Evolutionary conservation across 805 yeast genomes (phyloP), one percentile per base, ranked within the genome.

Genomic region (Kazachstania viticola): DNA sequence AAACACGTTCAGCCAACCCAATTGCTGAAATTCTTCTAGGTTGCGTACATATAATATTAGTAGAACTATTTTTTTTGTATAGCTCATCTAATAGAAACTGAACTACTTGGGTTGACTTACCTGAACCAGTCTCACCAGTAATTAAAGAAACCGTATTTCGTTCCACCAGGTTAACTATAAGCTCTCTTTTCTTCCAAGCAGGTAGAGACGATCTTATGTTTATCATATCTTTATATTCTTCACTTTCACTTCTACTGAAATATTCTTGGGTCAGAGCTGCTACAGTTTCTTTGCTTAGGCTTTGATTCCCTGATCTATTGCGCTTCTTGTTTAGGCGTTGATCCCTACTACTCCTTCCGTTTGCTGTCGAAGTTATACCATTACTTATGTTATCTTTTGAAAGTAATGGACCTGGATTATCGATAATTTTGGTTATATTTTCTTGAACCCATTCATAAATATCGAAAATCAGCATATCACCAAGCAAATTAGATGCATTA

Each of bases 111-210:
- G 98, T 88, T 1, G 95, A 83, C 49, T 88, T 88, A 44, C 97
- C 97, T 1, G 96, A 87, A 45, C 97, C 97, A 0, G 97, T 88
- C 53, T 91, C 98, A 52, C 97, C 98, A 2, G 97, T 88, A 23
- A 88, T 69, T 21, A 88, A 29, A 1, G 81, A 74, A 4, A 84
- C 79, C 39, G 72, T 72, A 48, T 80, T 70, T 0, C 61, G 38
- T 18, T 65, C 62, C 4, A 88, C 72, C 4, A 74, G 58, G 0
- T 68, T 45, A 2, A 81, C 65, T 25, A 88, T 63, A 5, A 69
- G 64, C 0, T 67, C 56, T 32, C 62, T 66, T 48, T 76, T 79
- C 11, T 61, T 52, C 94, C 94, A 88, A 0, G 97, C 97, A 0
- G 98, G 97, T 21, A 88, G 58, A 7, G 55, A 53, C 8, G 66